Conservation (phyloP, 345 rosid genomes). For the Rhodamnia rubescens region DNA sequence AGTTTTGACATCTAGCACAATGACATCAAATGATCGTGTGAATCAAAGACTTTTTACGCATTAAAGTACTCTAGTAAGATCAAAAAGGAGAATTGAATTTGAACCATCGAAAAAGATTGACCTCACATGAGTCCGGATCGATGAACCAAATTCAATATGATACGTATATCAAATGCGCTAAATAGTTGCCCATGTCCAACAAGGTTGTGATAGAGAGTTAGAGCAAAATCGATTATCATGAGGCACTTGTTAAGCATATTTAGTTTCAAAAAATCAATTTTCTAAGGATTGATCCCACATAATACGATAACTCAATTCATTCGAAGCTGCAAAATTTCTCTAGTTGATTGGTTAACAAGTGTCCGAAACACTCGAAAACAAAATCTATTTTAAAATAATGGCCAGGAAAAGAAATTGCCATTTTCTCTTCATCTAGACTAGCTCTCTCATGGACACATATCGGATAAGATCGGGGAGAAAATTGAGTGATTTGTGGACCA, state of each 20-base stretch:
- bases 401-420: background rate
- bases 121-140: background rate
- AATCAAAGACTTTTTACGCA: background rate
- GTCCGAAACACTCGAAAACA: background rate
- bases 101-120: background rate
- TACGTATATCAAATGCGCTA: background rate
- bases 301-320: background rate
- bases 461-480: background rate
- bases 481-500: background rate
- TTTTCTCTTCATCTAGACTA: background rate
- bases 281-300: background rate
- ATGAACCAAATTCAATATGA: background rate
- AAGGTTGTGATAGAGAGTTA: background rate
- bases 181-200: background rate
- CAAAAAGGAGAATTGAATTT: background rate
- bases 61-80: background rate
- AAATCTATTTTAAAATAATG: background rate
- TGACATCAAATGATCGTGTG: background rate
- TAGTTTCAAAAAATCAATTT: background rate
- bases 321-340: background rate
- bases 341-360: too few relatives aligned
- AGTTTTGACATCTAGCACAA: background rate
- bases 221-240: background rate
- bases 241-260: background rate
- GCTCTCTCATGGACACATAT: background rate